Base-by-base conservation (phyloP, 139 green algal genomes). In the Helicosporidium sp. region DNA sequence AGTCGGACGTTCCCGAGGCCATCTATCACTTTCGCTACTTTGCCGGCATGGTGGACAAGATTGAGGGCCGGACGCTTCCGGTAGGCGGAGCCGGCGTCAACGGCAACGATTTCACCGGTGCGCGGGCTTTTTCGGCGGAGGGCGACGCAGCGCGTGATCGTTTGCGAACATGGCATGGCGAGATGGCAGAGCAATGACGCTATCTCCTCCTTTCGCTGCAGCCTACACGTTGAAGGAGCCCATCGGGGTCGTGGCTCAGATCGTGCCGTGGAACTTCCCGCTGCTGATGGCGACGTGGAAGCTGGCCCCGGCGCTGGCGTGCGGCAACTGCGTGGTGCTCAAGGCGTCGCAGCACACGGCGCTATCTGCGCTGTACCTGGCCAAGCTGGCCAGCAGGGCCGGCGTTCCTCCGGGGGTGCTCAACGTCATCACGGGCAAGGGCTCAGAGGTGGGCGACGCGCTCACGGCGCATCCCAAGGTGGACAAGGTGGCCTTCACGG, bases 401-500 rank as follows among this genome's bases (percentile, higher is more conserved):
- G 75, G 77, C 17, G 26, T 85, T n/a, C 77, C 77, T 0, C 55
- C 63, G 10, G 76, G 77, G 16, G 73, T 82, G 13, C 39, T 86
- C 53, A 86, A 86, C 58, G 54, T 86, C 17, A 44, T 86, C 10
- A 44, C 58, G 0, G 77, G 77, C 26, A 67, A 72, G 47, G 77
- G 76, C 18, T 49, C 60, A 10, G 72, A 55, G 17, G 66, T 73
- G 6, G 77, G 77, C 24, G 64, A 53, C 7, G 64, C 68, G 10
- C 28, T 87, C 20, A 57, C 57, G 27, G 51, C 42, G 1, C 68
- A 83, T 54, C 22, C 25, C 1, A 48, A 46, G 1, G 54, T 84
- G 2, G 65, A 86, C 63, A 86, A 85, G 62, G 58, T 81, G 28
- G 58, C 77, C 3, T 86, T 86, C 65, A 86, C 77, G 3, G 77